phyloP scores from a whole-genome alignment of 2,329 filamentous ascomycete genomes.

The Epichloe festucae region DNA sequence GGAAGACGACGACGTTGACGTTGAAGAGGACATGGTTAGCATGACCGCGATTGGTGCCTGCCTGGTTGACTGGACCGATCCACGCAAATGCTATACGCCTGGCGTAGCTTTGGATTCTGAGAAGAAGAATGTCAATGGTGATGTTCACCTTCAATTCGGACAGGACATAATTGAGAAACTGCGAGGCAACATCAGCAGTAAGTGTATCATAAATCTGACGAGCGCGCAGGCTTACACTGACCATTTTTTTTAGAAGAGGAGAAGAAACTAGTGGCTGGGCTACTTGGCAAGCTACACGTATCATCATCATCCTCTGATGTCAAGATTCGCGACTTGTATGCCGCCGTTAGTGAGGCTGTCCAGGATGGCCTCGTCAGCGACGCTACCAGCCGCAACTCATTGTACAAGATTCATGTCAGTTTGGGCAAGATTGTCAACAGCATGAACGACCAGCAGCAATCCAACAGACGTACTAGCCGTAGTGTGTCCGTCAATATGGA shows the following conservation, averaged over 20 bases:
- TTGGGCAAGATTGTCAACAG: slow-evolving; percentile 55
- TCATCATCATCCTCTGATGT: slow-evolving; percentile 50
- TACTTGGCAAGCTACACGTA: slow-evolving; percentile 74
- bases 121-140: slow-evolving; percentile 55
- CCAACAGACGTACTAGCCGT: slow-evolving; percentile 28
- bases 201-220: slow-evolving; percentile 18
- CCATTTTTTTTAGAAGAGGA: slow-evolving; percentile 52
- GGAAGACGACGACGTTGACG: slow-evolving; percentile 64
- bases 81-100: slow-evolving; percentile 57
- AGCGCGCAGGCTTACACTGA: slow-evolving; percentile 12
- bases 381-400: slow-evolving; percentile 47
- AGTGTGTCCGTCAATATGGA: slow-evolving; percentile 27
- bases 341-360: slow-evolving; percentile 47
- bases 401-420: slow-evolving; percentile 56
- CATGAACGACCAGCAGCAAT: slow-evolving; percentile 33
- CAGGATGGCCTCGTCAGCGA: slow-evolving; percentile 48
- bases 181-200: slow-evolving; percentile 53
- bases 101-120: slow-evolving; percentile 38
- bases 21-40: slow-evolving; percentile 66
- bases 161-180: slow-evolving; percentile 65
- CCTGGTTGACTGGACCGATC: slow-evolving; percentile 90
- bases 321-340: slow-evolving; percentile 44
- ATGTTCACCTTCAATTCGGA: slow-evolving; percentile 71
- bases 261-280: slow-evolving; percentile 64
- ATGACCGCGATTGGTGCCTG: slow-evolving; percentile 68